Conservation (phyloP, 306 rosid genomes). For the Cicer pinnatifidum region DNA sequence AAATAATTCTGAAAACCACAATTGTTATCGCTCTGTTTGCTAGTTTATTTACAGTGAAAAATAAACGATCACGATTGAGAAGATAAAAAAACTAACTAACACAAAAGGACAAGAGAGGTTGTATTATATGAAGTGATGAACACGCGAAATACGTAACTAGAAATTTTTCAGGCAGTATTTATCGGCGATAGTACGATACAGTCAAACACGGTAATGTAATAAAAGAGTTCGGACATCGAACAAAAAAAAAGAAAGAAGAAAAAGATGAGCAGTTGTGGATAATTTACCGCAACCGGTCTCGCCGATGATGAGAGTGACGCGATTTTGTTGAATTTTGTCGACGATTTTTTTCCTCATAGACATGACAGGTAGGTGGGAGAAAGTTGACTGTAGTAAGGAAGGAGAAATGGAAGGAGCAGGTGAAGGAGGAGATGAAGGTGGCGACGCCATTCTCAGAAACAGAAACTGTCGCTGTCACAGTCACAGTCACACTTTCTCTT, state of each 20-base stretch:
- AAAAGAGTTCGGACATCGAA: neutral
- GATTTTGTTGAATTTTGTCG: slow-evolving; percentile 77
- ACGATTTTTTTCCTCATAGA: slow-evolving; percentile 64
- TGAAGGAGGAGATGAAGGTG: slow-evolving; percentile 42
- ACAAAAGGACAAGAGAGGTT: neutral
- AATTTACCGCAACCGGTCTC: slow-evolving; percentile 84
- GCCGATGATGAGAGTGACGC: slow-evolving; percentile 87
- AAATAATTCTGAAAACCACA: neutral
- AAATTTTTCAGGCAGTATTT: slow-evolving; percentile 1
- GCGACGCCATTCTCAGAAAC: slow-evolving; percentile 59
- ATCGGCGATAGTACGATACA: neutral
- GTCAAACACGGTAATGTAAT: neutral
- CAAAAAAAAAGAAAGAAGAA: neutral
- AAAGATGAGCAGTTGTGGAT: neutral
- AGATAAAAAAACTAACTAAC: neutral
- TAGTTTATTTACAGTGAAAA: neutral
- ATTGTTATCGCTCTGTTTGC: neutral
- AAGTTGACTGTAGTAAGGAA: slow-evolving; percentile 42
- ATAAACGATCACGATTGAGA: slow-evolving; percentile 21
- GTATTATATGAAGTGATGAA: neutral
- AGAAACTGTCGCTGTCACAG: slow-evolving; percentile 14
- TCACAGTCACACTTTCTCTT: slow-evolving; percentile 1
- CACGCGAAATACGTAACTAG: neutral
- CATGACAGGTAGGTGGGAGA: slow-evolving; percentile 72
- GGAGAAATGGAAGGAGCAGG: slow-evolving; percentile 29